Evolutionary conservation across 73 alveolate genomes (phyloP), one percentile per base, ranked within the genome.

Genomic region (Halteria grandinella): DNA sequence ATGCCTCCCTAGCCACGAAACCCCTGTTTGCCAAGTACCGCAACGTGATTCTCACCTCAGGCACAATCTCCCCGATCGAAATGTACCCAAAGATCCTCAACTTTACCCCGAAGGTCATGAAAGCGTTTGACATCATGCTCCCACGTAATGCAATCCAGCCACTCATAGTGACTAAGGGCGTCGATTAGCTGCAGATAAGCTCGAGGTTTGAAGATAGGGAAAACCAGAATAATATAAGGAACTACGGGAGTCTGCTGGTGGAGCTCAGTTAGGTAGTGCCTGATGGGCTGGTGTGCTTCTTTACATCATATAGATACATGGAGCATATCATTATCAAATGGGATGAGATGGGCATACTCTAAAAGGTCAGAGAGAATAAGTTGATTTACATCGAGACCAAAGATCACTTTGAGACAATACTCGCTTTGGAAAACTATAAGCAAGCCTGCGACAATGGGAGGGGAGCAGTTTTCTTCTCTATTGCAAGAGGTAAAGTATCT

Each of bases 381-480:
- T 79, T 90, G 7, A 66, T 93, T 14, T 90, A 81, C 69, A 81
- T 93, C 28, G 98, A 93, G 60, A 83, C 94, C 0, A 80, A 79
- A 41, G 98, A 90, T 60, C 69, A 85, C 24, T 75, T 57, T 24
- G 85, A 93, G 58, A 93, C 95, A 43, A 83, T 88, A 14, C 31
- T 75, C 45, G 90, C 95, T 11, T 71, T 88, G n/a, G 89, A 83
- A 51, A 87, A 86, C 57, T 85, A 60, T 63, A 83, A 93, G 62
- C 45, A 76, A 45, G 91, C 94, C 6, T 93, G 98, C 43, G 97
- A 90, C 60, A 59, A 82, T 25, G 98, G 98, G 8, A 81, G 98
- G 55, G 98, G 98, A n/a, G 98, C 97, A 8, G 93, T 91, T 5
- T 86, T 93, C 57, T 78, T 93, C 63, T 71, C 93, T 49, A 91